A percentile compares a stretch with the other conserved stretches of the same genome.
Conservation (phyloP, 176 grass and related monocot species). For the Themeda triandra region DNA sequence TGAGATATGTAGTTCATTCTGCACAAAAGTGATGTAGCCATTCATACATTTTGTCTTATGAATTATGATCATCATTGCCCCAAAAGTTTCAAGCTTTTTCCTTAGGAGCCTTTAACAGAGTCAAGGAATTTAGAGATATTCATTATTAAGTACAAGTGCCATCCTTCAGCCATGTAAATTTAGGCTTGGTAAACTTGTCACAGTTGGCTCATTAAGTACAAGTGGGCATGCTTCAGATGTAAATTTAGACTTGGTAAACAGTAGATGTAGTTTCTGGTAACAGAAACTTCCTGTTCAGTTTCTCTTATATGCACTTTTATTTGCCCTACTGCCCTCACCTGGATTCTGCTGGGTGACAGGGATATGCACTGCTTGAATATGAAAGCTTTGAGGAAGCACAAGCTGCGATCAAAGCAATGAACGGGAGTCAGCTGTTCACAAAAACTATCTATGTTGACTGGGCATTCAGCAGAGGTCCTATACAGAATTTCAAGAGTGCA, state of each 20-base stretch:
- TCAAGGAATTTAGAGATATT: background rate
- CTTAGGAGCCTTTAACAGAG: background rate
- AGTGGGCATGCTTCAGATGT: constrained; percentile 4
- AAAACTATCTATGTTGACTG: constrained; percentile 60
- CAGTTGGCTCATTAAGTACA: background rate
- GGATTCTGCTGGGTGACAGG: constrained; percentile 34
- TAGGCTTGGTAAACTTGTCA: background rate
- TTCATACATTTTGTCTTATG: background rate
- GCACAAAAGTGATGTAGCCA: background rate
- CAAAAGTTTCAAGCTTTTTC: background rate
- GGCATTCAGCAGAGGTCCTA: constrained; percentile 61
- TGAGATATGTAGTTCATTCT: background rate
- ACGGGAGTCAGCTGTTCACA: constrained; percentile 49
- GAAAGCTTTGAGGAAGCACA: constrained; percentile 53
- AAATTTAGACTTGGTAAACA: background rate
- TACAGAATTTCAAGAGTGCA: constrained; percentile 17
- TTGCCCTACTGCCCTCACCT: background rate
- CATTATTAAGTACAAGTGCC: background rate
- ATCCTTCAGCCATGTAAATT: background rate
- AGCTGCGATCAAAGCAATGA: constrained; percentile 44
- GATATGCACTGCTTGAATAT: constrained; percentile 70
- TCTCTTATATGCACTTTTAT: background rate
- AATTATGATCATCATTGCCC: background rate
- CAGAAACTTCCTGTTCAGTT: background rate
- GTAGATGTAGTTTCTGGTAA: background rate